phyloP scores from a whole-genome alignment of 1,284 basidiomycete genomes.

The Microbotryomycetes sp. region DNA sequence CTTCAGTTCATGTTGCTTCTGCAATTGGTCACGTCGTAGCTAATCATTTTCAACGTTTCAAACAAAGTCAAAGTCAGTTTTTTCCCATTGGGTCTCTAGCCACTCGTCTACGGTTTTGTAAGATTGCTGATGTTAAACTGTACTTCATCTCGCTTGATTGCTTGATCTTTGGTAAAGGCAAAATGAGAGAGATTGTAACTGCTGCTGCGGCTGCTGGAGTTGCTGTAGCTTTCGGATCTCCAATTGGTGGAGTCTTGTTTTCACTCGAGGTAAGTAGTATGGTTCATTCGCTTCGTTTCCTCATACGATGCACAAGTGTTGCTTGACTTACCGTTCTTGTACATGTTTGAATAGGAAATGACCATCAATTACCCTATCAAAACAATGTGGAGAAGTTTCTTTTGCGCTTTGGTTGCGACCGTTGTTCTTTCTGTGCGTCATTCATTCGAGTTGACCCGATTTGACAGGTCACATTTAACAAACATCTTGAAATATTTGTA shows the following conservation, averaged over 20 bases:
- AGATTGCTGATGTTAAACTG: not conserved
- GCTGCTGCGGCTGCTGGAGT: slow-evolving; percentile 96
- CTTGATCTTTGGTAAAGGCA: slow-evolving; percentile 48
- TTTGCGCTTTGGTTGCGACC: slow-evolving; percentile 93
- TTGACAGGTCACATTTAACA: too few relatives aligned
- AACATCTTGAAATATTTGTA: not conserved
- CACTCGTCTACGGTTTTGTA: not conserved
- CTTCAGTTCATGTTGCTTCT: slow-evolving; percentile 94
- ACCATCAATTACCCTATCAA: slow-evolving; percentile 91
- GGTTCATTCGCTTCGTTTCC: not conserved
- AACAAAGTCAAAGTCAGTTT: slow-evolving; percentile 71
- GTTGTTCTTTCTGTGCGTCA: slow-evolving; percentile 80
- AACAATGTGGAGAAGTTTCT: slow-evolving; percentile 97
- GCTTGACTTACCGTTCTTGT: not conserved
- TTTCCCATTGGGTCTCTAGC: not conserved
- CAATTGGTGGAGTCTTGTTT: slow-evolving; percentile 95
- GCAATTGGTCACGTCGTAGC: slow-evolving; percentile 86
- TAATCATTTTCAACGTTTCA: slow-evolving; percentile 70
- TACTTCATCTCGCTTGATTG: not conserved
- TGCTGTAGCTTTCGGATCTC: slow-evolving; percentile 93
- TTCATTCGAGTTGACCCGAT: too few relatives aligned
- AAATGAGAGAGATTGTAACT: slow-evolving; percentile 91
- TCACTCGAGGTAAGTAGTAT: slow-evolving; percentile 52
- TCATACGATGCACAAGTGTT: not conserved
- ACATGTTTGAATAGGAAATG: slow-evolving; percentile 99